Evolutionary conservation across 768 basidiomycete species (phyloP), one percentile per base, ranked within the genome.

Genomic region (Aureoboletus auriporus): DNA sequence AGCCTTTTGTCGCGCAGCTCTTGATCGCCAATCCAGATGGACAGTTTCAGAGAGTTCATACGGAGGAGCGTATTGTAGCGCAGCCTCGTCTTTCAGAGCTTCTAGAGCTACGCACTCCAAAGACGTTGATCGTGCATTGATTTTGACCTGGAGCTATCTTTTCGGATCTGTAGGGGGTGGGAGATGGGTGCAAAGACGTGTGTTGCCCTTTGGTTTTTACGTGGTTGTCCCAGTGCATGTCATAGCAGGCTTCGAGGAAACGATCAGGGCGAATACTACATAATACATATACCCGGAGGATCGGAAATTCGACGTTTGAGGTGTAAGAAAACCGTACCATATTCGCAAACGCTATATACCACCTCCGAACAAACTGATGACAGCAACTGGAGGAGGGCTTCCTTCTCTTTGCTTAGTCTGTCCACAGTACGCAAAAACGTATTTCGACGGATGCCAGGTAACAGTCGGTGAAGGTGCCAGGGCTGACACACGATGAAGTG

Each of bases 361-460:
- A 13, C 74, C 62, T 29, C 87, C 87, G 57, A 90, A 91, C 54
- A 89, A 68, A 59, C 87, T 87, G 48, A 91, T 73, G 29, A 85
- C 76, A 9, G 85, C 83, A 1, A 76, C 74, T 17, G 86, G 80
- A 13, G 79, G 77, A 27, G 84, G 82, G 5, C 75, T 77, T 20
- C 78, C 83, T 68, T 89, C 84, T 41, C 76, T 77, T 39, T 70
- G 60, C 54, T 82, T 83, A 4, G 82, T 86, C 57, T 89, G 86
- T 3, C 87, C 88, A 59, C 86, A 89, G 55, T 88, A 90, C 3
- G 88, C 88, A 45, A 89, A 78, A n/a, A 83, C 77, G 56, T 87
- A 82, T 66, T 82, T 86, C 6, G 84, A 86, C 5, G 89, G 88
- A 64, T 90, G 89, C 88, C 88, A 90, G 2, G 80, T 69, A 3